These are phyloP conservation scores for Penstemon eatonii DNA, from an alignment of 257 asterid genomes.

Conservation along the genomic window DNA sequence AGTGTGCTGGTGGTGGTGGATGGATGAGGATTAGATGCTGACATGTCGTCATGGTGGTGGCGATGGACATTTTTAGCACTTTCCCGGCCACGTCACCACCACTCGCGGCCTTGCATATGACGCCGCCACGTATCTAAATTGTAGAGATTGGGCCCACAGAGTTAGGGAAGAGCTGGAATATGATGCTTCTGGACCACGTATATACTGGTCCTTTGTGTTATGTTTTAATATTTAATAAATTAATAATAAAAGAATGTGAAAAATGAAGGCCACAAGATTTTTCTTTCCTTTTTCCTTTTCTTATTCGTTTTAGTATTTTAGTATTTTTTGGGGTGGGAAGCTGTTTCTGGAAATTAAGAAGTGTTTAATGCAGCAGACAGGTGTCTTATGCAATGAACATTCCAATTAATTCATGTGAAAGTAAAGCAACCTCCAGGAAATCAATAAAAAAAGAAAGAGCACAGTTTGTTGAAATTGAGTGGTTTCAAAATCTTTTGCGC, in stretches of 20 bases:
- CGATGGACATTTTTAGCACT: constrained; percentile 43
- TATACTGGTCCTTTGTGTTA: too few species aligned
- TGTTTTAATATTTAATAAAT: background rate
- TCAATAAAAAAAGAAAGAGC: too few species aligned
- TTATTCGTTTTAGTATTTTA: background rate
- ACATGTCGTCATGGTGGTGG: constrained; percentile 35
- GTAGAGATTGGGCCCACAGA: background rate
- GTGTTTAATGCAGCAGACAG: too few species aligned
- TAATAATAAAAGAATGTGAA: constrained; percentile 17
- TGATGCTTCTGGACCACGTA: constrained; percentile 39
- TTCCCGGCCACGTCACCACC: constrained; percentile 61
- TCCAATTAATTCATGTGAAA: too few species aligned
- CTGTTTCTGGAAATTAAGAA: too few species aligned
- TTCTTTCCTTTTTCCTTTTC: background rate
- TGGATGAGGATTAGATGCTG: constrained; percentile 34
- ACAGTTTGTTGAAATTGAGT: too few species aligned
- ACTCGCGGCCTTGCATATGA: constrained; percentile 42
- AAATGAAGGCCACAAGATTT: constrained; percentile 37
- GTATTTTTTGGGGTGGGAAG: too few species aligned
- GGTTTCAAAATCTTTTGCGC: too few species aligned
- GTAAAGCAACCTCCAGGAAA: too few species aligned
- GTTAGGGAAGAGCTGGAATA: background rate
- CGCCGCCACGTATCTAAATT: constrained; percentile 39
- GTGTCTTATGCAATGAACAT: too few species aligned
- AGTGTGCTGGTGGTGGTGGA: constrained; percentile 21